Evolutionary conservation across 140 eudicot species (phyloP), one percentile per base, ranked within the genome.

Genomic region (Ambrosia hybrid): DNA sequence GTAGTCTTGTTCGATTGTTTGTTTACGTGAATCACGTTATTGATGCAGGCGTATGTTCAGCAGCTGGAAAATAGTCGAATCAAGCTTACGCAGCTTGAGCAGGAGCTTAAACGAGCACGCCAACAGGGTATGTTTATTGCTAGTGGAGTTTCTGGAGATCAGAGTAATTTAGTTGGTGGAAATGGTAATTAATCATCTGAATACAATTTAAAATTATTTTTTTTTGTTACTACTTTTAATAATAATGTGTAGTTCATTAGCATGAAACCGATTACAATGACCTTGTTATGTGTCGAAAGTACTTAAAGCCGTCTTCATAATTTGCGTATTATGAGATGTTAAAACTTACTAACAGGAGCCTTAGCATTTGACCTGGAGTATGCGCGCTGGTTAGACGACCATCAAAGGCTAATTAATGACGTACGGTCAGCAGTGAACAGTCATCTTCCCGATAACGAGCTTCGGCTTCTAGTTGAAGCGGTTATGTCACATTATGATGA

Each of bases 371-470:
- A 95, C 82, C 52, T 95, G 80, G 96, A 87, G 53, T 91, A 95
- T 71, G 79, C 92, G 9, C 80, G 92, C 48, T 95, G 99, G 97
- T 85, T 95, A 57, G 96, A 95, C 9, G 96, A 88, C 43, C 99
- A 95, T 78, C 92, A 95, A 68, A 74, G 91, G 67, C 92, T 91
- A 45, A 79, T 88, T 16, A 82, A 80, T 9, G 97, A 91, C 67
- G 73, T 91, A 17, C 83, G 97, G 72, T 79, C 96, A 49, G 91
- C 94, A 45, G 65, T 91, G n/a, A 95, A 82, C 80, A 76, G 85
- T 72, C 89, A 83, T 5, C 36, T 76, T 21, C 81, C 81, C 3
- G 99, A 95, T 62, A 84, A 72, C 53, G 99, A 91, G 36, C 85
- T 91, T 45, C 81, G 85, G 63, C 73, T 86, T 76, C 92, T 81